phyloP scores from a whole-genome alignment of 306 rosid genomes.

The Castanospermum australe region DNA sequence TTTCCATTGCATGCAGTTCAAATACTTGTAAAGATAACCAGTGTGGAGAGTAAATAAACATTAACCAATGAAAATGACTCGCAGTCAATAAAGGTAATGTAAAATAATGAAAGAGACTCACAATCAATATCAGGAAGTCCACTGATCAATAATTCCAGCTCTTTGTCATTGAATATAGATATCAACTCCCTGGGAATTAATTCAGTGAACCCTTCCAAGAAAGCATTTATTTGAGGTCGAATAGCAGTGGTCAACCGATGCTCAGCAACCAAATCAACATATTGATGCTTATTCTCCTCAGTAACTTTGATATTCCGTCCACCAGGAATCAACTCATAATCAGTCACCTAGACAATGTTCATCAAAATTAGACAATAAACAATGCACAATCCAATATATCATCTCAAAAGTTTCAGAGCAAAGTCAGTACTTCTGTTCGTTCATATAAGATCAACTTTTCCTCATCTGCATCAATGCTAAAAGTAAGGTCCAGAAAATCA shows the following conservation, averaged over 20 bases:
- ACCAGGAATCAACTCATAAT: conserved; percentile 88
- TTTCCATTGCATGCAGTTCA: not conserved
- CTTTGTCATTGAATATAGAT: conserved; percentile 91
- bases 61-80: too few relatives aligned
- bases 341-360: conserved; percentile 74
- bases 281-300: conserved; percentile 91
- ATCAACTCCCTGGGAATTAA: conserved; percentile 68
- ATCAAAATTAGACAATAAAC: conserved; percentile 24
- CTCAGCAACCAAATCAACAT: conserved; percentile 88
- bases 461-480: conserved; percentile 98
- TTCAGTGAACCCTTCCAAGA: conserved; percentile 84
- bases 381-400: not conserved
- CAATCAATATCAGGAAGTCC: conserved; percentile 98
- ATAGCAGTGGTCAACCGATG: conserved; percentile 95
- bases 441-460: conserved; percentile 90
- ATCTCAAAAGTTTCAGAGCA: conserved; percentile 15
- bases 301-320: conserved; percentile 96
- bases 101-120: conserved; percentile 36
- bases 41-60: not conserved
- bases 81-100: not conserved
- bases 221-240: conserved; percentile 93
- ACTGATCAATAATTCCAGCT: conserved; percentile 86
- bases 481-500: conserved; percentile 86
- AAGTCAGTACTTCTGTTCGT: conserved; percentile 68
- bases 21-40: not conserved